These are phyloP conservation scores for Trichoderma gracile DNA, from an alignment of 2,329 filamentous ascomycete genomes.

Conservation along the genomic window DNA sequence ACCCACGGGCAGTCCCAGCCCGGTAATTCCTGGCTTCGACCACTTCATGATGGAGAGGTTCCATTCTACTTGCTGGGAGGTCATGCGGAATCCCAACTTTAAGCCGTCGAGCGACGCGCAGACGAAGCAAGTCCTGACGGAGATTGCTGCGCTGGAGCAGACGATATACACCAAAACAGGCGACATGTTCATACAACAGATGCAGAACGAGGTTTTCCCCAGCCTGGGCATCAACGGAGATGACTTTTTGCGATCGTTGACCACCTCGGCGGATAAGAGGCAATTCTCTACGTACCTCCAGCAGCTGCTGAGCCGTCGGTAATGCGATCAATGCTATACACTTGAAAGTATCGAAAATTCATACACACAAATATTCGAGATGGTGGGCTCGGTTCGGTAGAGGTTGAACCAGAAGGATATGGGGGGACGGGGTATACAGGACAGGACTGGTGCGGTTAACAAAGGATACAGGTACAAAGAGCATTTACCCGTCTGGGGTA, in stretches of 20 bases:
- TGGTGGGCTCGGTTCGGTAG: neutral
- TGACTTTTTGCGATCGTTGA: constrained; percentile 60
- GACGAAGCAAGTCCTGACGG: constrained; percentile 80
- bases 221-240: constrained; percentile 63
- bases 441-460: neutral
- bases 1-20: constrained; percentile 52
- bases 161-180: constrained; percentile 90
- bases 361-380: constrained; percentile 1
- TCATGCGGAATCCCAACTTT: constrained; percentile 77
- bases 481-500: neutral
- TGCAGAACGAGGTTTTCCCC: constrained; percentile 65
- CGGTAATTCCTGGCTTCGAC: constrained; percentile 82
- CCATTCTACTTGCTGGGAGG: constrained; percentile 85
- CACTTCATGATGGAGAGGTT: constrained; percentile 87
- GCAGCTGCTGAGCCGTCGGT: constrained; percentile 53
- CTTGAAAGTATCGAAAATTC: neutral
- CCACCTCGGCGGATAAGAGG: constrained; percentile 60
- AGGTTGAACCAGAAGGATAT: neutral
- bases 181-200: constrained; percentile 70
- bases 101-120: constrained; percentile 80
- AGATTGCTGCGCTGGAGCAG: constrained; percentile 85
- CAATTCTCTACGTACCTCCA: constrained; percentile 65
- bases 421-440: neutral
- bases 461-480: neutral
- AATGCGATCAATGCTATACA: constrained; percentile 27